Conservation (phyloP, 148 eudicot genomes). For the Cornus kousa region DNA sequence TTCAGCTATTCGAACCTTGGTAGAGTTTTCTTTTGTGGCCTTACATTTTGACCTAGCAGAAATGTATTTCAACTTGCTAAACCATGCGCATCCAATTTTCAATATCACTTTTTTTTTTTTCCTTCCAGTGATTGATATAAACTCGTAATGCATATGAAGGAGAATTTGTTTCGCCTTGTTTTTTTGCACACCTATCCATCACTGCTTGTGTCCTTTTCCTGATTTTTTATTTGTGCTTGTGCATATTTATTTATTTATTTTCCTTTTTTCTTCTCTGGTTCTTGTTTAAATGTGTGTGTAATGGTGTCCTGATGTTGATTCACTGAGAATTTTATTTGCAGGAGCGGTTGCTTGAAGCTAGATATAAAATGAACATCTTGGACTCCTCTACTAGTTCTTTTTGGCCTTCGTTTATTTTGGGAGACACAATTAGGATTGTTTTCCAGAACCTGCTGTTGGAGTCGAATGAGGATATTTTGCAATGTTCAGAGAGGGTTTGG, state of each 20-base stretch:
- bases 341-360: conserved; percentile 96
- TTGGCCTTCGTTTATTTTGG: conserved; percentile 92
- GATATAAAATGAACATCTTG: conserved; percentile 56
- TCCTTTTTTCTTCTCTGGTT: background rate
- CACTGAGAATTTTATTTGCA: conserved; percentile 21
- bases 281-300: background rate
- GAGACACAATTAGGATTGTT: conserved; percentile 87
- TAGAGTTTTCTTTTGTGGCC: conserved; percentile 13
- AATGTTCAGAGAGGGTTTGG: conserved; percentile 96
- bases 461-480: conserved; percentile 80
- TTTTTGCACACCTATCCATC: no score
- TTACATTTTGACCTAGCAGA: background rate
- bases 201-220: no score
- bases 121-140: background rate
- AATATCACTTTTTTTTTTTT: background rate
- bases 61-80: background rate
- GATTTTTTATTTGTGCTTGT: background rate
- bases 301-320: background rate
- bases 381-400: conserved; percentile 60
- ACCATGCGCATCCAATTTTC: background rate
- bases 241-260: no score
- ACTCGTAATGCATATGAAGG: no score
- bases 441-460: conserved; percentile 93
- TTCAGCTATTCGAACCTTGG: conserved; percentile 92
- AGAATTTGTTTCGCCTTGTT: no score